phyloP scores from a whole-genome alignment of 495 filamentous ascomycete species.

The Pseudevernia furfuracea region DNA sequence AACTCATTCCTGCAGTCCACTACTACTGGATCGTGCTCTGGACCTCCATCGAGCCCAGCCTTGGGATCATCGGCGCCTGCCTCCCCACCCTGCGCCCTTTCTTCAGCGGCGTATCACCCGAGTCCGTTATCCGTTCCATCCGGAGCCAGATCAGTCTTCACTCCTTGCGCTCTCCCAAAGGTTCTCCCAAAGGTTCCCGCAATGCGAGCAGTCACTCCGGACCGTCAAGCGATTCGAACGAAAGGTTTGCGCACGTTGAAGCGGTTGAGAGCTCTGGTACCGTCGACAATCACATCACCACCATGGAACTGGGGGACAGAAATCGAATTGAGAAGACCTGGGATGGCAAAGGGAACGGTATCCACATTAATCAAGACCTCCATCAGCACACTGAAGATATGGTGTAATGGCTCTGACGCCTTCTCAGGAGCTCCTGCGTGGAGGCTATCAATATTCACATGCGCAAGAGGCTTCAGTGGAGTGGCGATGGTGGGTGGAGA shows the following conservation, averaged over 20 bases:
- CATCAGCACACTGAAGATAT: neutral
- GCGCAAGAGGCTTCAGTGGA: neutral
- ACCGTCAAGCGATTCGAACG: neutral
- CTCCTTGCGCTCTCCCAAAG: constrained; percentile 30
- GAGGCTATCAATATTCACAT: neutral
- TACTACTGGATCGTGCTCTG: constrained; percentile 17
- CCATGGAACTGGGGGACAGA: neutral
- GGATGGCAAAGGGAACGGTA: neutral
- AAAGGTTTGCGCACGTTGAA: neutral
- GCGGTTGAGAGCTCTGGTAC: neutral
- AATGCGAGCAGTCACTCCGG: neutral
- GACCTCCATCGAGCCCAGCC: constrained; percentile 16
- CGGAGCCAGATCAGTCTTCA: constrained; percentile 38
- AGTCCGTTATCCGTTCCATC: constrained; percentile 46
- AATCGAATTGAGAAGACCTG: neutral
- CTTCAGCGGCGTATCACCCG: constrained; percentile 17
- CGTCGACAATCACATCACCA: neutral
- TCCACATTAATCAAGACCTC: neutral
- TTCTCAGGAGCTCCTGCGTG: neutral
- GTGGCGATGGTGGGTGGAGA: neutral
- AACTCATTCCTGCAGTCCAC: constrained; percentile 1
- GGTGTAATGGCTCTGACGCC: neutral
- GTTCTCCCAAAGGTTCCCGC: neutral
- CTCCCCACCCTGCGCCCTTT: constrained; percentile 15
- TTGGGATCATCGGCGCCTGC: constrained; percentile 17